These are phyloP conservation scores for Olyra latifolia DNA, from an alignment of 176 grass and related monocot genomes.

Conservation along the genomic window DNA sequence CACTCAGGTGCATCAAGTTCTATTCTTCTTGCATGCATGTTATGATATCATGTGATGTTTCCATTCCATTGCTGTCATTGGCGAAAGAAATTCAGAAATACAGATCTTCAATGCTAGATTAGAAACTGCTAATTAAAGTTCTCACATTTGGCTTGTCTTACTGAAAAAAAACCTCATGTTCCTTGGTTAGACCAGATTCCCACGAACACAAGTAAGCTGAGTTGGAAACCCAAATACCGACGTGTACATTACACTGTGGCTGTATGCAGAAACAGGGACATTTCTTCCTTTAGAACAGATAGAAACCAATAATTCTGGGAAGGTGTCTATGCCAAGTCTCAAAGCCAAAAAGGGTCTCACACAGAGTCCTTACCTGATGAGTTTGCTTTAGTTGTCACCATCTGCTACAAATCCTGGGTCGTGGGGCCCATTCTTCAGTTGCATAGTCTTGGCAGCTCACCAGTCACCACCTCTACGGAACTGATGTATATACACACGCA, in stretches of 20 bases:
- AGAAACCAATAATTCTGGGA: conserved; percentile 26
- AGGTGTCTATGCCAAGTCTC: conserved; percentile 10
- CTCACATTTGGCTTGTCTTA: not conserved
- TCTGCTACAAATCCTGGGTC: conserved; percentile 34
- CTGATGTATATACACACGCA: conserved; percentile 16
- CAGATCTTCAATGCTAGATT: not conserved
- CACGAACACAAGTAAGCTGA: not conserved
- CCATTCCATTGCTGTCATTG: not conserved
- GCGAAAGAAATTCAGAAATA: not conserved
- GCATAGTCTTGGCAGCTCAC: conserved; percentile 34
- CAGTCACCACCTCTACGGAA: conserved; percentile 8
- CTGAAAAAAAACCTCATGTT: conserved; percentile 15
- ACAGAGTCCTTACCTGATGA: not conserved
- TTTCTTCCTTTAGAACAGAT: conserved; percentile 19
- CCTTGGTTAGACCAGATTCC: conserved; percentile 39
- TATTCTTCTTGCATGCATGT: not conserved
- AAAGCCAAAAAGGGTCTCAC: conserved; percentile 25
- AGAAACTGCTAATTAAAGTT: not conserved
- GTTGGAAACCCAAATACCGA: not conserved
- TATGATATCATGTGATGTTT: conserved; percentile 34
- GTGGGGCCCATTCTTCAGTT: conserved; percentile 14
- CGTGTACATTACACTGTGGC: not conserved
- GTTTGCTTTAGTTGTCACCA: conserved; percentile 42
- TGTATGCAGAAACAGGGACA: conserved; percentile 13
- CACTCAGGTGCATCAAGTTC: conserved; percentile 6